Evolutionary conservation across 2,329 filamentous ascomycete genomes (phyloP), one percentile per base, ranked within the genome.

Genomic region (Polychaeton citri): DNA sequence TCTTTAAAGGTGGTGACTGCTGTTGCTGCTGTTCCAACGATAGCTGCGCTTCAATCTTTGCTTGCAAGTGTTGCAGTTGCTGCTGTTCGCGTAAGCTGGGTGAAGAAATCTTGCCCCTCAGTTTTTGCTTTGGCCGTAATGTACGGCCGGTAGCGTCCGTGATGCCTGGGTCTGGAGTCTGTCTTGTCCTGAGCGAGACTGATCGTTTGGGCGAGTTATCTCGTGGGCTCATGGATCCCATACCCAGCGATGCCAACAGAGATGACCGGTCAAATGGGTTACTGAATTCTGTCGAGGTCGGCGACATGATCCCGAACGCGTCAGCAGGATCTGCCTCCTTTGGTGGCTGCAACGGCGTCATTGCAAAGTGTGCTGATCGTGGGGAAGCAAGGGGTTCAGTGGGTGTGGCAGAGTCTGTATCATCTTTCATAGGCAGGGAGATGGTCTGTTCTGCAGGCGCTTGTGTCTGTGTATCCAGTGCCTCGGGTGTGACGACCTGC

Each of bases 201-300:
- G 50, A 45, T 13, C 44, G 42, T 16, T 47, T 38, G 3, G 51
- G 44, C 2, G 41, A 41, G 21, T 41, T 34, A 16, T 48, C 46
- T 12, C 48, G 43, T 10, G 43, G 42, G 7, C 42, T 40, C 41
- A 54, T 46, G 8, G 53, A 52, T n/a, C 53, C 53, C 55, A 59
- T 58, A 4, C 55, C 55, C 4, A 59, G 38, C 8, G 50, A 45
- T 2, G 55, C 56, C 9, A 59, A 40, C 19, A 59, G 37, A 3
- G 55, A 46, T 6, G 54, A 50, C 9, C 56, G 46, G 33, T 56
- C 54, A 32, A 58, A 57, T 8, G 50, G 52, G 2, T 52, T 44
- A 4, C 44, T 38, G 39, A 63, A 66, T 13, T 65, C 63, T 18
- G 60, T 61, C 26, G 56, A 51, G 7, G 56, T 62, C 21, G 57